Evolutionary conservation across 2,329 filamentous ascomycete species (phyloP).

Genomic region (Fusarium clavum): DNA sequence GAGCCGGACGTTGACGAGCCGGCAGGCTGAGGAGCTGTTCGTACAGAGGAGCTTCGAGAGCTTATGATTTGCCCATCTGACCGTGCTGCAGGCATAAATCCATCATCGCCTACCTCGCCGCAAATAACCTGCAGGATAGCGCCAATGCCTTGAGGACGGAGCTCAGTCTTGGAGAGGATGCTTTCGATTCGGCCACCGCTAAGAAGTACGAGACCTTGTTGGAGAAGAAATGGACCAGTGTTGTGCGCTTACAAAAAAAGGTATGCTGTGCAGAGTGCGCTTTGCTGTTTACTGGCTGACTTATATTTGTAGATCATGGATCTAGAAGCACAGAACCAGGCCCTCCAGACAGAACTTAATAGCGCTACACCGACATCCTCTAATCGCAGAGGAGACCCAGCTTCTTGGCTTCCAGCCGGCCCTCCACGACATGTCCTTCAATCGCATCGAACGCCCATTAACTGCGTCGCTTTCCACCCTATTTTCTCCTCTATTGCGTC

Average conservation of each 20-base stretch:
- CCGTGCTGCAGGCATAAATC: conserved; percentile 79
- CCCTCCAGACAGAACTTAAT: conserved; percentile 85
- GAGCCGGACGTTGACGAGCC: conserved; percentile 42
- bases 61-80: conserved; percentile 33
- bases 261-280: conserved; percentile 56
- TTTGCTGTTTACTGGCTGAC: conserved; percentile 9
- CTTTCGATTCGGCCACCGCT: conserved; percentile 81
- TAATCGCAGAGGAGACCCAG: conserved; percentile 73
- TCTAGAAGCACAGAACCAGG: conserved; percentile 78
- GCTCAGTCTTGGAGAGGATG: conserved; percentile 74
- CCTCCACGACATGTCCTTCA: conserved; percentile 85
- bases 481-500: conserved; percentile 91
- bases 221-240: conserved; percentile 99
- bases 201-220: conserved; percentile 95
- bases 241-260: conserved; percentile 96
- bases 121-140: conserved; percentile 76
- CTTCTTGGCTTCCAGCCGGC: conserved; percentile 85
- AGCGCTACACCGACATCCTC: conserved; percentile 81
- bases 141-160: conserved; percentile 73
- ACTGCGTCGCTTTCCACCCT: conserved; percentile 91
- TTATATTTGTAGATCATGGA: conserved; percentile 80
- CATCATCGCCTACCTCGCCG: conserved; percentile 87
- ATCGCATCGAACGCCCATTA: conserved; percentile 77
- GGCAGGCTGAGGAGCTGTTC: conserved; percentile 91
- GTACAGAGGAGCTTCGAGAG: conserved; percentile 51